Evolutionary conservation across 768 basidiomycete genomes (phyloP), one percentile per base, ranked within the genome.

Genomic region (Phylloporus sp.): DNA sequence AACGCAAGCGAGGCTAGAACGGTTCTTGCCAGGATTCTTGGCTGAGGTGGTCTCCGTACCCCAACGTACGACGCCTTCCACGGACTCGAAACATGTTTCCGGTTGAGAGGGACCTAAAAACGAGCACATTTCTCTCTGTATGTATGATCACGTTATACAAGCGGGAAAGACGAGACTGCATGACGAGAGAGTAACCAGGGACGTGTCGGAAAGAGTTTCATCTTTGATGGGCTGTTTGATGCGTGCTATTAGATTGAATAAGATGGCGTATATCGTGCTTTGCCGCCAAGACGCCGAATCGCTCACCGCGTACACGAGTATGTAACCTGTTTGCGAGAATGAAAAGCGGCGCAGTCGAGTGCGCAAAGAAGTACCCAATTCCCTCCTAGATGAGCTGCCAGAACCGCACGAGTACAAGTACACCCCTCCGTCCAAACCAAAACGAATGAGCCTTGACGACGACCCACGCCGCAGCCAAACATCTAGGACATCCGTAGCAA

Each of bases 21-120:
- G 84, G 32, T 93, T 98, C 71, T 69, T 98, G 46, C 95, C 95
- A 14, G 89, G 91, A 17, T 94, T 98, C 68, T 69, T 97, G 52
- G 70, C 72, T 15, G 83, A 86, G 37, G 75, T 90, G 23, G 76
- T 91, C 51, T 74, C 81, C 9, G 58, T 63, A 20, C 65, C 75
- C 3, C 44, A 51, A 7, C 40, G 27, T 10, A 8, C 17, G n/a
- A n/a, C n/a, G n/a, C 39, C 58, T 10, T 38, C 40, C n/a, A 44
- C 21, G 6, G 56, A 65, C 15, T 55, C 45, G 29, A 55, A 44
- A 37, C 49, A 22, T 26, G 38, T 24, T 6, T 47, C 54, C 22
- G 28, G 41, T 9, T 65, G 45, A 57, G 45, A 57, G 47, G 31
- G 22, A 17, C 18, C 38, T 18, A 41, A 47, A 32, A 9, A 44